Conservation (phyloP, 345 rosid species). For the Rhizophora apiculata region DNA sequence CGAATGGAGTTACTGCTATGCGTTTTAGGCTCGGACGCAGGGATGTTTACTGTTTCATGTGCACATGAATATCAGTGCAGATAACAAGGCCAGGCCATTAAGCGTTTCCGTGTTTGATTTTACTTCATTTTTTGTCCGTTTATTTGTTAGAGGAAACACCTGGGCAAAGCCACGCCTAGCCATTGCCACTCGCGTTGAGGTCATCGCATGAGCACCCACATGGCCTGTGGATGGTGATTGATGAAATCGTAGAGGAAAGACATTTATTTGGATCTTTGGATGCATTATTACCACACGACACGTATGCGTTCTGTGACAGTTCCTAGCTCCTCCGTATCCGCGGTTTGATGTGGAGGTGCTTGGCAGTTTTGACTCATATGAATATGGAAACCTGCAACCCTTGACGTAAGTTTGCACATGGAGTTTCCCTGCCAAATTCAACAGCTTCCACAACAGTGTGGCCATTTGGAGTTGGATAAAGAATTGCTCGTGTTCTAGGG, state of each 20-base stretch:
- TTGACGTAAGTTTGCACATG: neutral
- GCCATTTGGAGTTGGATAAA: neutral
- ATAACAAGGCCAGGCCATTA: neutral
- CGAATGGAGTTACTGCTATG: neutral
- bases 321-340: neutral
- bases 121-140: neutral
- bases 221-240: conserved; percentile 24
- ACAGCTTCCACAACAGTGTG: neutral
- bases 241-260: neutral
- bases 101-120: conserved; percentile 5
- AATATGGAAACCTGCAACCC: neutral
- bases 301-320: neutral
- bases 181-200: conserved; percentile 17
- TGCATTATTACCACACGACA: conserved; percentile 14
- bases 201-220: conserved; percentile 26
- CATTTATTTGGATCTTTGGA: neutral
- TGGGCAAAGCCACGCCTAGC: conserved; percentile 4
- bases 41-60: neutral
- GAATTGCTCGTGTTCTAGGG: neutral
- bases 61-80: too few relatives aligned
- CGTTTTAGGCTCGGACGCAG: neutral
- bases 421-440: neutral
- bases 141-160: conserved; percentile 8
- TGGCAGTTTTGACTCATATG: conserved; percentile 18
- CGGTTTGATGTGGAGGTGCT: conserved; percentile 12